phyloP scores from a whole-genome alignment of 805 yeast species.

The Candida suzukii region DNA sequence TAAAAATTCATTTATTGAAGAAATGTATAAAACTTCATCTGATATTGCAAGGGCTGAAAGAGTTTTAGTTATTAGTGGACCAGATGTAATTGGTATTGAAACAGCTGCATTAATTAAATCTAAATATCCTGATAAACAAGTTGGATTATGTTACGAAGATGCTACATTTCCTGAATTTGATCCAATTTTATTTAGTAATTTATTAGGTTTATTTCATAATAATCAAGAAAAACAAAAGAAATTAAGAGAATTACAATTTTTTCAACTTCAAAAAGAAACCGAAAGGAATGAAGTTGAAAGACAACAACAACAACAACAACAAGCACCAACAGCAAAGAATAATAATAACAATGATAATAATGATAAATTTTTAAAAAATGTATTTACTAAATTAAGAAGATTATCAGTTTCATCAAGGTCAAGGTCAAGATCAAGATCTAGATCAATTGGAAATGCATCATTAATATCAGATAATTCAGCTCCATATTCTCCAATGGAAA shows the following conservation, averaged over 20 bases:
- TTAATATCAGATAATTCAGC: not conserved
- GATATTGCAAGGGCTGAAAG: conserved; percentile 26
- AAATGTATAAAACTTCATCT: conserved; percentile 30
- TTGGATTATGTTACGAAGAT: conserved; percentile 33
- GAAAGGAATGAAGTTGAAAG: no score
- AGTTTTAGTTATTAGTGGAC: conserved; percentile 31
- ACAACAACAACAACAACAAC: not conserved
- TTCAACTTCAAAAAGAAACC: not conserved
- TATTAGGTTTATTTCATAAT: not conserved
- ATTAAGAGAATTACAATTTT: not conserved
- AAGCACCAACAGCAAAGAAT: not conserved
- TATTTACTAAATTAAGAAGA: not conserved
- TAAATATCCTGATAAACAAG: conserved; percentile 28
- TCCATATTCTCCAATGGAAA: not conserved
- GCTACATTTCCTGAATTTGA: conserved; percentile 22
- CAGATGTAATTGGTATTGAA: conserved; percentile 47
- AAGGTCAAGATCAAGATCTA: not conserved
- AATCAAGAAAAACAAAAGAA: not conserved
- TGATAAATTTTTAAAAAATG: conserved; percentile 1
- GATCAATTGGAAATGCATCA: not conserved
- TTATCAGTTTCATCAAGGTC: not conserved
- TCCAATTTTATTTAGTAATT: not conserved
- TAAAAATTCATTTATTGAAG: conserved; percentile 30
- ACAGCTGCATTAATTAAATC: conserved; percentile 38
- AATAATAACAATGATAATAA: not conserved